Base-by-base conservation (phyloP, 2,329 filamentous ascomycete species). In the Phoma sp. region DNA sequence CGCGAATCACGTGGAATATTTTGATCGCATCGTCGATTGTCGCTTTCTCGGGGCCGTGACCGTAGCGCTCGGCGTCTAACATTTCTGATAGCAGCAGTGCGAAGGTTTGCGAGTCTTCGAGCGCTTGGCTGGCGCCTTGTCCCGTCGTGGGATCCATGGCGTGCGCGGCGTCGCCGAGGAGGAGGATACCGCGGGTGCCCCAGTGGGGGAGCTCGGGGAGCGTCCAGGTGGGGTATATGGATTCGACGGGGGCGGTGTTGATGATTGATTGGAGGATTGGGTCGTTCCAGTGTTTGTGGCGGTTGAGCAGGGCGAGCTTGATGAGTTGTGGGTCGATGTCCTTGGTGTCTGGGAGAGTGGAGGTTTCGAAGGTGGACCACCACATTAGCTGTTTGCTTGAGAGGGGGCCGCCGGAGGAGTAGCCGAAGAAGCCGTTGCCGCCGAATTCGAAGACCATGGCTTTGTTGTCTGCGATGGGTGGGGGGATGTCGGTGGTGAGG, bases 131-230 rank as follows among this genome's bases (percentile, higher is more conserved):
- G 0, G 80, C 77, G 0, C 84, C 84, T 65, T 86, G 83, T 2
- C 83, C 83, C 0, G 78, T 79, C 5, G 78, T 80, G 0, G 84
- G 78, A 2, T 81, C 79, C 49, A 86, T 72, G 0, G 83, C 82
- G 68, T 86, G 83, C 0, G 82, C 83, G 2, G 83, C 83, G 65
- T 86, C 84, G 4, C 84, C 84, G 2, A 85, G 69, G 2, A 87
- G 68, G 4, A 86, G 74, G 2, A 84, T 76, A 0, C 81, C 74
- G 9, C 78, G 70, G 5, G 74, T 67, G 17, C 76, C 73, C 81
- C 81, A 84, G 15, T 71, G 74, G 3, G 78, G 77, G 2, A 85
- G 71, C 15, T 72, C 65, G 0, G 80, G 79, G 1, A 77, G 77
- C 0, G 79, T 79, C 74, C 77, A 83, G 0, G 76, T 78, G 3